A percentile compares a stretch with the other conserved stretches of the same genome.
Conservation (phyloP, 768 basidiomycete genomes). For the Suillus fuscotomentosus region DNA sequence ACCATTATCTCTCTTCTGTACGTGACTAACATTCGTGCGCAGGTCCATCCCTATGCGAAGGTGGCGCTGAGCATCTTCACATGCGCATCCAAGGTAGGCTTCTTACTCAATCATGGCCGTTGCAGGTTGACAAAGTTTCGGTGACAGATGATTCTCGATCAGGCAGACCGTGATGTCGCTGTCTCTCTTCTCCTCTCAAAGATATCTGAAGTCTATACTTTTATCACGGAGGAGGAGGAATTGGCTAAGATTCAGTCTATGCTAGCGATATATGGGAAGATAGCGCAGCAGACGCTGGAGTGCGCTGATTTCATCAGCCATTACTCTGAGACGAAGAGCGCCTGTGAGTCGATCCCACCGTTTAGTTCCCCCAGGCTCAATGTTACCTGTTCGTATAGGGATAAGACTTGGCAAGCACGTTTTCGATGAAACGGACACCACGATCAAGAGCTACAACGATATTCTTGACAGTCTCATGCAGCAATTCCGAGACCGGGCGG, state of each 20-base stretch:
- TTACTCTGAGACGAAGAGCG: conserved; percentile 23
- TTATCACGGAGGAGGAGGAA: neutral
- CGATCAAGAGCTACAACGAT: neutral
- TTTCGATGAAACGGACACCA: neutral
- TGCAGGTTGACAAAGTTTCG: too few species aligned
- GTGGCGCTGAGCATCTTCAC: too few species aligned
- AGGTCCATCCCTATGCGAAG: too few species aligned
- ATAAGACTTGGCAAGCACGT: conserved; percentile 4
- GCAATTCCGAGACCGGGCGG: neutral
- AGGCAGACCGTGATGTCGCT: too few species aligned
- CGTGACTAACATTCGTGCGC: neutral
- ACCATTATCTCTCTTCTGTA: neutral
- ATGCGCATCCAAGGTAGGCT: too few species aligned
- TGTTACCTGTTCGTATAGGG: neutral
- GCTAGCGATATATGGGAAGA: neutral
- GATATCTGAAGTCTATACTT: neutral
- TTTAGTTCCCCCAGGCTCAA: neutral
- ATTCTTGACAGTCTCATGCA: neutral
- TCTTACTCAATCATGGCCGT: too few species aligned
- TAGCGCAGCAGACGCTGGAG: conserved; percentile 19
- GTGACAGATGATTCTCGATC: too few species aligned
- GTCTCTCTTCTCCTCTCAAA: conserved; percentile 1
- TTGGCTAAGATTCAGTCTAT: neutral
- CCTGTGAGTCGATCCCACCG: conserved; percentile 12
- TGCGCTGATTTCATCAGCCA: conserved; percentile 26